Evolutionary conservation across 805 yeast species (phyloP).

Genomic region (Barnettozyma pratensis): DNA sequence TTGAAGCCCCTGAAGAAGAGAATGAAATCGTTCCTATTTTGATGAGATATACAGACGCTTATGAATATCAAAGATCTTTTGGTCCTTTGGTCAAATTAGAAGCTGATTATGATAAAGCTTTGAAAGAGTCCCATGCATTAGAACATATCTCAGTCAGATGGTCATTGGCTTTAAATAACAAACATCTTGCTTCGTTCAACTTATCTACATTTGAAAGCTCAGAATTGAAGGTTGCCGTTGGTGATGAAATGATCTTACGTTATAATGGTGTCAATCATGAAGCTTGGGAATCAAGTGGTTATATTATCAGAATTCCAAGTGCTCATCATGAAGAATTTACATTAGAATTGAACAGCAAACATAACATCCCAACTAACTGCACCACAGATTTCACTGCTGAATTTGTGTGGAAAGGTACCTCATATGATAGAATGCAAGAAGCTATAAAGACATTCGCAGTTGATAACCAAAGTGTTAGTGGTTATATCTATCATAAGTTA

Average conservation of each 20-base stretch:
- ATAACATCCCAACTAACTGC: constrained; percentile 54
- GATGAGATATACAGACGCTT: constrained; percentile 76
- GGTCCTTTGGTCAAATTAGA: constrained; percentile 81
- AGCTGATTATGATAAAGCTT: constrained; percentile 69
- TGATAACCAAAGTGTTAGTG: constrained; percentile 62
- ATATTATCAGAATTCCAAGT: constrained; percentile 65
- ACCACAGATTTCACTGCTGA: constrained; percentile 74
- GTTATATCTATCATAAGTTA: constrained; percentile 68
- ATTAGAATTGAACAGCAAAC: constrained; percentile 50
- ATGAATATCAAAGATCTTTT: constrained; percentile 77
- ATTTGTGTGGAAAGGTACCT: constrained; percentile 83
- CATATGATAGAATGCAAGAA: constrained; percentile 78
- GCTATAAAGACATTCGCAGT: constrained; percentile 72
- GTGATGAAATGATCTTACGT: constrained; percentile 73
- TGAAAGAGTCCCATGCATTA: constrained; percentile 73
- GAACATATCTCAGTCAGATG: constrained; percentile 70
- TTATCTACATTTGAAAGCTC: constrained; percentile 62
- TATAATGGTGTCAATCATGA: constrained; percentile 52
- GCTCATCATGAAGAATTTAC: constrained; percentile 63
- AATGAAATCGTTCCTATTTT: constrained; percentile 65
- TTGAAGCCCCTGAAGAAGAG: constrained; percentile 48
- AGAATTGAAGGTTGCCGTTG: constrained; percentile 69
- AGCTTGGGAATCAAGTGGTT: constrained; percentile 73
- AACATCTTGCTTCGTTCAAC: constrained; percentile 63
- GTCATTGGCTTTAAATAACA: constrained; percentile 61